These are phyloP conservation scores for Polygonum maritimum DNA, from an alignment of 148 eudicot species.

Conservation along the genomic window DNA sequence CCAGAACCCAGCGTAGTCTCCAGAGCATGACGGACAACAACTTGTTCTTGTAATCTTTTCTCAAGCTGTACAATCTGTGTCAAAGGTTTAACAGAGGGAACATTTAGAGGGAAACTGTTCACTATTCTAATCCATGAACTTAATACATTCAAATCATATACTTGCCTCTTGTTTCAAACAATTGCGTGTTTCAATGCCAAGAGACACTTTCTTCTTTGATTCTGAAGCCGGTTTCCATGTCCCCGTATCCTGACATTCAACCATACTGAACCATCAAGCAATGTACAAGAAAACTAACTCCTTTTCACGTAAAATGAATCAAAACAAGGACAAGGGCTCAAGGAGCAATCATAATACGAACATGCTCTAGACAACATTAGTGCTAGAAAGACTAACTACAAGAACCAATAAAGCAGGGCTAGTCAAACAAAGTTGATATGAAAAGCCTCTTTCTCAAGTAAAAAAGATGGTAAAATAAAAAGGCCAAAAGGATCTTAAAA, in stretches of 20 bases:
- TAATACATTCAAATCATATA: too few relatives aligned
- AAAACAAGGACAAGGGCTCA: background rate
- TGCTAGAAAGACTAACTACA: background rate
- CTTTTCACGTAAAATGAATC: background rate
- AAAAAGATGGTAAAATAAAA: background rate
- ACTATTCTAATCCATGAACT: background rate
- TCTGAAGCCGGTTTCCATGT: background rate
- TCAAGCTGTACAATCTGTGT: conserved; percentile 72
- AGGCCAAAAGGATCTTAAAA: background rate
- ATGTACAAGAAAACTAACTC: background rate
- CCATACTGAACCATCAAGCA: too few relatives aligned
- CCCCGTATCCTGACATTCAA: too few relatives aligned
- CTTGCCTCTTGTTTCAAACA: conserved; percentile 72
- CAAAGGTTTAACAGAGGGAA: background rate
- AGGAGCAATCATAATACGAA: background rate
- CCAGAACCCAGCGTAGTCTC: conserved; percentile 71
- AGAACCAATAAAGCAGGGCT: background rate
- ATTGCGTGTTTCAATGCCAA: conserved; percentile 35
- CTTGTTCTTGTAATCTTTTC: conserved; percentile 67
- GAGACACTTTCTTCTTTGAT: conserved; percentile 37
- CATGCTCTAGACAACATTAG: background rate
- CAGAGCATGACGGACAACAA: conserved; percentile 56
- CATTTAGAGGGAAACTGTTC: too few relatives aligned
- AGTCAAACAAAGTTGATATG: background rate
- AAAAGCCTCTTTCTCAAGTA: background rate